These are phyloP conservation scores for Hygrocybe coccinea DNA, from an alignment of 768 basidiomycete genomes.

Conservation along the genomic window DNA sequence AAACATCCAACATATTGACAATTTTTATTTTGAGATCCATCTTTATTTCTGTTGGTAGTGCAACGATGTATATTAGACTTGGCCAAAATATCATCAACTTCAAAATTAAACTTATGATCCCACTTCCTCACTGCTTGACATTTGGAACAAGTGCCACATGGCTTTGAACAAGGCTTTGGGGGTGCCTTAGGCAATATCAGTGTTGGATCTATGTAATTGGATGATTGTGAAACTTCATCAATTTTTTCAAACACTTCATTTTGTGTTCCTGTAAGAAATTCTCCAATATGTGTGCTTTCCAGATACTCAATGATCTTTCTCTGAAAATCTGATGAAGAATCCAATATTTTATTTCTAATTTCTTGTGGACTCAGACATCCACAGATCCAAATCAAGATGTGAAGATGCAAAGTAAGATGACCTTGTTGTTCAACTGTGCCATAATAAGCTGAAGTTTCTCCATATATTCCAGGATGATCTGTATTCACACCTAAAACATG, in stretches of 20 bases:
- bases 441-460: slow-evolving; percentile 28
- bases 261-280: slow-evolving; percentile 27
- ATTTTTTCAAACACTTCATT: slow-evolving; percentile 17
- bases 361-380: slow-evolving; percentile 28
- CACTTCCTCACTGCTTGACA: slow-evolving; percentile 10
- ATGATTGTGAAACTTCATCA: background rate
- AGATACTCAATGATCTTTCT: slow-evolving; percentile 20
- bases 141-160: slow-evolving; percentile 4
- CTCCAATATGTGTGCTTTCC: slow-evolving; percentile 23
- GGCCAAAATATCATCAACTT: slow-evolving; percentile 24
- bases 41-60: slow-evolving; percentile 11
- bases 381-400: slow-evolving; percentile 35
- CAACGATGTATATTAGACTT: slow-evolving; percentile 30
- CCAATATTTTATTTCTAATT: slow-evolving; percentile 25
- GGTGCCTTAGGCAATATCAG: slow-evolving; percentile 18
- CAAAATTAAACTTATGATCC: slow-evolving; percentile 15
- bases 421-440: slow-evolving; percentile 36
- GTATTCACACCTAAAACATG: slow-evolving; percentile 19
- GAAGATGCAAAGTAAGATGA: slow-evolving; percentile 33
- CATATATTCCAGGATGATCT: slow-evolving; percentile 24
- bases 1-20: slow-evolving; percentile 16
- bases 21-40: slow-evolving; percentile 13
- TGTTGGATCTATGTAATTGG: slow-evolving; percentile 18
- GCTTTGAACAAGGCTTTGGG: slow-evolving; percentile 14
- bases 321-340: slow-evolving; percentile 17